These are phyloP conservation scores for Trichoderma brevicompactum DNA, from an alignment of 2,329 filamentous ascomycete genomes.

Conservation along the genomic window DNA sequence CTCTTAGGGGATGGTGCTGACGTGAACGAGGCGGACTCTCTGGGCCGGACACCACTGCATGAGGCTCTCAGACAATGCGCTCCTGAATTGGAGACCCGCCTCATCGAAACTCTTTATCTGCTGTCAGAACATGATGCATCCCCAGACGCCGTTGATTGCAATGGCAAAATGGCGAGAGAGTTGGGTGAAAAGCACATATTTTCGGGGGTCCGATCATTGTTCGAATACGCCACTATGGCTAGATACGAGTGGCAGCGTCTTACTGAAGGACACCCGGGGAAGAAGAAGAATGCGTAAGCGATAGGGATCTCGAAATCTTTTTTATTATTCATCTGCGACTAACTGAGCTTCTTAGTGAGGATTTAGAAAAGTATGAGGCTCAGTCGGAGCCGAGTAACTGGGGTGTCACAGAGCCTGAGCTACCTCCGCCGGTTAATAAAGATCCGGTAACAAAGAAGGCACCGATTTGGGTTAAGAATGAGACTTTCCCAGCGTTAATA, in stretches of 20 bases:
- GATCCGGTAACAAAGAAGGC: background rate
- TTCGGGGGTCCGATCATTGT: slow-evolving; percentile 4
- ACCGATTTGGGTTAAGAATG: background rate
- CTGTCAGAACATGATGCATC: slow-evolving; percentile 8
- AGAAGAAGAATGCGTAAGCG: background rate
- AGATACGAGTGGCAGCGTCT: slow-evolving; percentile 11
- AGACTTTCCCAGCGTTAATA: background rate
- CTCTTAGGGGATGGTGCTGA: slow-evolving; percentile 9
- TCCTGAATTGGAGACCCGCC: background rate
- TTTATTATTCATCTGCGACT: background rate
- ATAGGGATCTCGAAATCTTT: background rate
- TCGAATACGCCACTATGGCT: slow-evolving; percentile 17
- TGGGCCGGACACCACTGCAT: slow-evolving; percentile 26
- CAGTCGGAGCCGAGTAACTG: background rate
- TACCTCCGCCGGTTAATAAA: background rate
- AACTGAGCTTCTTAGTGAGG: background rate
- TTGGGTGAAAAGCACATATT: slow-evolving; percentile 14
- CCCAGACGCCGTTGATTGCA: background rate
- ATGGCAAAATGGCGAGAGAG: slow-evolving; percentile 1
- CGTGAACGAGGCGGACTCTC: slow-evolving; percentile 10
- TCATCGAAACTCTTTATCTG: slow-evolving; percentile 8
- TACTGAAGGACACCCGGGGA: background rate
- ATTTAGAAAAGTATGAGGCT: background rate
- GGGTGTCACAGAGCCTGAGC: background rate
- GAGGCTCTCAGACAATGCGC: slow-evolving; percentile 20